Evolutionary conservation across 768 basidiomycete species (phyloP), one percentile per base, ranked within the genome.

Genomic region (Grammothele lineata): DNA sequence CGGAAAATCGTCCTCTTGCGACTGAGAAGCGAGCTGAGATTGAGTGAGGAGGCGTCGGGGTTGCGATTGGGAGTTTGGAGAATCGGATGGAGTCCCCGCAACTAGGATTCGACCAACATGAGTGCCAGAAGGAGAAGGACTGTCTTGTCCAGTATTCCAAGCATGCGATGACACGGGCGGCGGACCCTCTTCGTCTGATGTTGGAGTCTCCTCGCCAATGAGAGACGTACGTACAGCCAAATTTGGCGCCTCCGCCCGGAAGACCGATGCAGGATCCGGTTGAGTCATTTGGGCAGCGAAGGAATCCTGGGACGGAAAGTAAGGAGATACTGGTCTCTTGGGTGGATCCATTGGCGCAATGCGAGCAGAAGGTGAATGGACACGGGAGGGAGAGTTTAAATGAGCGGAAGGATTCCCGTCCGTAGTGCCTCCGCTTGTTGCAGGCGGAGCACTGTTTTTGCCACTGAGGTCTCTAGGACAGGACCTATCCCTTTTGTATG

Each of bases 161-260:
- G 9, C 30, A 34, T 38, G 17, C 23, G 37, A n/a, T 37, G 48
- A 32, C 7, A 26, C 40, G 14, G 44, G 40, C 12, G 51, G 51
- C 5, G 32, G 51, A 11, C 47, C 51, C n/a, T 53, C 51, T 22
- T 50, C 39, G 41, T 50, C 34, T 8, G 55, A 46, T 1, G 34
- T 4, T 36, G 53, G 42, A 2, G 50, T 43, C n/a, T 62, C 37
- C 61, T 55, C 23, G 22, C 67, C 76, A 15, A 83, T 68, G 53
- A 82, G 75, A 24, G 77, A 76, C 37, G 86, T 64, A 43, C 85
- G 85, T 17, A 79, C 63, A 35, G 74, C 61, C 42, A 86, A 82
- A 41, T 37, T 36, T 51, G 73, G 76, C 3, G 73, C 63, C 14
- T 63, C 61, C 12, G 75, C 71, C 4, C 83, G 52, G 51, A 72